Conservation (phyloP, 1,284 basidiomycete genomes). For the Uromyces viciae-fabae region DNA sequence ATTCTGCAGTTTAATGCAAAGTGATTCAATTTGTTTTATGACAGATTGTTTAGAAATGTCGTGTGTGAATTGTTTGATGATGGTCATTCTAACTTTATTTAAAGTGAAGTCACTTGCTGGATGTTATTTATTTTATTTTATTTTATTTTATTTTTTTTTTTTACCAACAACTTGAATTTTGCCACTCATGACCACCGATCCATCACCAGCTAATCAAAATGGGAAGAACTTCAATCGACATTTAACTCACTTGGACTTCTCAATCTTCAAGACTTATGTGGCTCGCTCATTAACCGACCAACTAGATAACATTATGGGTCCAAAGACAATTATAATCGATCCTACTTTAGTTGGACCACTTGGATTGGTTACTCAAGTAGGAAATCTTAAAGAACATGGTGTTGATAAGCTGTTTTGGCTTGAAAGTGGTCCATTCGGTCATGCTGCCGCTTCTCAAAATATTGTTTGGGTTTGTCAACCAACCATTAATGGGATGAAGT, state of each 20-base stretch:
- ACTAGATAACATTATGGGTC: constrained; percentile 66
- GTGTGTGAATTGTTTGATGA: constrained; percentile 21
- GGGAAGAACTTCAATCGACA: constrained; percentile 3
- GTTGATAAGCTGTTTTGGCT: constrained; percentile 99
- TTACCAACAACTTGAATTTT: too few relatives aligned
- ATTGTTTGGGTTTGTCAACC: constrained; percentile 92
- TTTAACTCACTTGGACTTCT: constrained; percentile 29
- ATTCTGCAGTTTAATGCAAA: constrained; percentile 12
- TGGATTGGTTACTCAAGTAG: constrained; percentile 85
- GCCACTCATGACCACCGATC: background rate
- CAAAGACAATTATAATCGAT: constrained; percentile 92
- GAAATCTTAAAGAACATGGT: constrained; percentile 90
- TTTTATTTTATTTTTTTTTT: too few relatives aligned
- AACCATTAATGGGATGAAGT: constrained; percentile 75
- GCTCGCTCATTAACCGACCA: constrained; percentile 39
- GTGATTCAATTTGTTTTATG: constrained; percentile 30
- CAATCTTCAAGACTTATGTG: constrained; percentile 37
- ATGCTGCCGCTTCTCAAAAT: constrained; percentile 72
- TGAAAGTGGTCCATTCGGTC: constrained; percentile 72
- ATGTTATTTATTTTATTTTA: too few relatives aligned
- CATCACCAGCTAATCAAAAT: background rate
- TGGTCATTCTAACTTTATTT: too few relatives aligned
- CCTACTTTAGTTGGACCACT: constrained; percentile 82
- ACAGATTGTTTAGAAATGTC: constrained; percentile 35
- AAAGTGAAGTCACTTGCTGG: too few relatives aligned